Base-by-base conservation (phyloP, 805 yeast genomes). In the Saccharomycopsis selenospora region DNA sequence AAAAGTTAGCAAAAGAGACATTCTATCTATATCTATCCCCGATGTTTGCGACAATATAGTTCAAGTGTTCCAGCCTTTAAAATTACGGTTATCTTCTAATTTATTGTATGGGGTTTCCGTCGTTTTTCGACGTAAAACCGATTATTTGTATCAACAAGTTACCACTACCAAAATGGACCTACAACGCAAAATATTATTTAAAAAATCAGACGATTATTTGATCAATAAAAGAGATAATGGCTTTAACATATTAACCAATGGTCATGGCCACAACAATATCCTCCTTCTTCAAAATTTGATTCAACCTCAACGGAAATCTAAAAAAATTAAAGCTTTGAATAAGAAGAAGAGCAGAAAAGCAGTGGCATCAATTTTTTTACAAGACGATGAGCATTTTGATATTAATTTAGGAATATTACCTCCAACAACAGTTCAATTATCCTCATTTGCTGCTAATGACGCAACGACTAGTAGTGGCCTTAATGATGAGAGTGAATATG, bases 81-180 rank as follows among this genome's bases (percentile, higher is more conserved):
- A 40, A 10, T 49, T 65, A 1, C 54, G 76, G 26, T 53, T 68
- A 11, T 59, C 67, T 0, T 72, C 78, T 0, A 70, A 60, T 42
- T 55, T 75, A 5, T 57, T 75, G 29, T 66, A 72, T 51, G 80
- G 80, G 1, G 63, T 75, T 3, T 63, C 77, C 1, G 49, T 75
- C 30, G 60, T 71, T 36, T 73, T 72, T 57, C 73, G 67, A 49
- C 71, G 73, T 24, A 75, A 80, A 57, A 68, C 74, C 0, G 70
- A 69, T 3, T 71, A 70, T 54, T 68, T 73, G 53, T 67, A 66
- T 53, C 57, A 63, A 56, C 53, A 50, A 22, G 45, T 43, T 13
- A 38, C 13, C 14, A 14, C 29, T 18, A 41, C 33, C 7, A 51
- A 46, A 23, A 25, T 22, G 13, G 30, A 26, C 40, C 22, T 52